phyloP scores from a whole-genome alignment of 2,329 filamentous ascomycete species.

The Colletotrichum cereale region DNA sequence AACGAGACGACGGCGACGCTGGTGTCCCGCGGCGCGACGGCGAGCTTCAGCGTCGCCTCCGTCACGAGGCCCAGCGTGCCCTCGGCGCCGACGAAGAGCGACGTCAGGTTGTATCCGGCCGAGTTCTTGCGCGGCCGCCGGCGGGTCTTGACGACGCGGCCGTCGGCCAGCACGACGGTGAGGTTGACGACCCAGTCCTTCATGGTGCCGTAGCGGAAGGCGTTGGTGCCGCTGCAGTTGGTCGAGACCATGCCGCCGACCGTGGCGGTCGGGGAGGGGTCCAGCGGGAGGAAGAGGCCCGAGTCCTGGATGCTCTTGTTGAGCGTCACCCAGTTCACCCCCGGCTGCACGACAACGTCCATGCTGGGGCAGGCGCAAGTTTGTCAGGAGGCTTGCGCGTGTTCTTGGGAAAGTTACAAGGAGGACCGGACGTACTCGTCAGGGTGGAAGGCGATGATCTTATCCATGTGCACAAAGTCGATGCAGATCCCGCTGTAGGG shows the following conservation, averaged over 20 bases:
- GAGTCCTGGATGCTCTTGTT: conserved; percentile 73
- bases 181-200: conserved; percentile 81
- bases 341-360: conserved; percentile 79
- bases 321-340: conserved; percentile 75
- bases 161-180: conserved; percentile 78
- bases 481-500: conserved; percentile 77
- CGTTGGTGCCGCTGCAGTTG: conserved; percentile 74
- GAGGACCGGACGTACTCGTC: conserved; percentile 56
- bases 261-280: conserved; percentile 73
- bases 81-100: conserved; percentile 77
- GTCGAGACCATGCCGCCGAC: conserved; percentile 75
- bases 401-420: not conserved
- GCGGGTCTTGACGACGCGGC: conserved; percentile 74
- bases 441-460: conserved; percentile 72
- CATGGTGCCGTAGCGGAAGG: conserved; percentile 78
- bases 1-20: conserved; percentile 75
- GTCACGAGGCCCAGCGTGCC: conserved; percentile 80
- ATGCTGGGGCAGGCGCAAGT: conserved; percentile 54
- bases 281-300: conserved; percentile 77
- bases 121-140: conserved; percentile 75
- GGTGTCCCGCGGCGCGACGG: conserved; percentile 72
- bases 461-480: conserved; percentile 77
- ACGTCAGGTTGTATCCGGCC: conserved; percentile 79
- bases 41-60: conserved; percentile 76
- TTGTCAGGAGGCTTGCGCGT: not conserved